Evolutionary conservation across 2,329 filamentous ascomycete species (phyloP), one percentile per base, ranked within the genome.

Genomic region (Corynespora cassiicola): DNA sequence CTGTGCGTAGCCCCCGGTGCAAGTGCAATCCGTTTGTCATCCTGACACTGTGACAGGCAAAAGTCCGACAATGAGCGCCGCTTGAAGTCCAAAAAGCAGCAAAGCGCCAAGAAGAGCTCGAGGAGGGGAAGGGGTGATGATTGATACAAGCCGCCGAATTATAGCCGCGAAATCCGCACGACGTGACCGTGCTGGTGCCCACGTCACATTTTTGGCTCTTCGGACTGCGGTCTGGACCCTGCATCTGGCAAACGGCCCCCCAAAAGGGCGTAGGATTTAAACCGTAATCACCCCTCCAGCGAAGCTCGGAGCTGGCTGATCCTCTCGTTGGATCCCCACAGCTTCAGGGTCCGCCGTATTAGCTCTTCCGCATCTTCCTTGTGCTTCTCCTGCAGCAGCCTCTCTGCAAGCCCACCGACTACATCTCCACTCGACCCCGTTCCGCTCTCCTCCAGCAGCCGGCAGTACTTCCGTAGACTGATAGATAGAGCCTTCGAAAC

Each of bases 41-140:
- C 47, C 51, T 66, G 43, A 66, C 42, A 46, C 52, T 23, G 18
- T 23, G 15, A 12, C 49, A 80, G 77, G 37, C 75, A 82, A 66
- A 78, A 76, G 43, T 72, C 74, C 19, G 78, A 80, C 50, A 83
- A 83, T 45, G 79, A 82, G 56, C 67, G 73, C 25, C 69, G 81
- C 47, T 63, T 84, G 48, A 77, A 73, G 59, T 65, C 64, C 42
- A 86, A 85, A 68, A 84, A 84, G 65, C 61, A 73, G 34, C 79
- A 80, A 45, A 83, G 82, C 58, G 75, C 70, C 55, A 85, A 85
- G 68, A 86, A 86, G 65, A 75, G 70, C 51, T 73, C 73, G 47
- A 71, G 81, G 39, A 72, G 75, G 55, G 66, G 69, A 32, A 53
- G 58, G 31, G 50, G 56, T 37, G 56, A 64, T 36, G 63, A 65